Evolutionary conservation across 2,329 filamentous ascomycete genomes (phyloP), one percentile per base, ranked within the genome.

Genomic region (Phialophora macrospora): DNA sequence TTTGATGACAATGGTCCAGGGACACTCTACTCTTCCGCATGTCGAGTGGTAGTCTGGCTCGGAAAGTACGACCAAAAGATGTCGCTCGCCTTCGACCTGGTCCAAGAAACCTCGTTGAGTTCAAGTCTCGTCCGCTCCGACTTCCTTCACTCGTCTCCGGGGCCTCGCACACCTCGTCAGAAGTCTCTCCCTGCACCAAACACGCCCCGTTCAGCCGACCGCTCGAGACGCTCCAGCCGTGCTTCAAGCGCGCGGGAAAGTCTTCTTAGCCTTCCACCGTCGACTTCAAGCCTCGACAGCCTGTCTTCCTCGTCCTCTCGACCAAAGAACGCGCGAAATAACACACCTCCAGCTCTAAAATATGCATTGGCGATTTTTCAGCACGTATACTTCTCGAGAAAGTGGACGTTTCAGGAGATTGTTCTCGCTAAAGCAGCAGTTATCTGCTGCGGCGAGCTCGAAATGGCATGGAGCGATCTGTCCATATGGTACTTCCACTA

Each of bases 11-110:
- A 8, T 20, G n/a, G 8, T 4, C 24, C 38, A 59, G 56, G 57
- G 22, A 52, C 34, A 11, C 46, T 69, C 12, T 69, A 64, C 55
- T 60, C 60, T 4, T 62, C 60, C 7, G 71, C 70, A 3, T 58
- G 46, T 12, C 64, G 66, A 38, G 71, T 72, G 2, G 65, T 72
- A 30, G 58, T 72, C 9, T 73, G 72, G 72, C 60, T 73, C n/a
- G 71, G 70, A 4, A 57, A 28, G 34, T 62, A 60, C 34, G 64
- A 68, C 34, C 51, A 52, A 55, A 64, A 62, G 38, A 66, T 68
- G 63, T 49, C 66, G 6, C 22, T 65, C 30, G 66, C 66, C 11
- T 68, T 64, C 49, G 56, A 66, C 22, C 32, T 68, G 8, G 38
- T 68, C 2, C 59, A 66, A 26, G 58, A 66, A 30, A 66, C 66